Conservation (phyloP, 179 eudicot genomes). For the Gypsophila paniculata region DNA sequence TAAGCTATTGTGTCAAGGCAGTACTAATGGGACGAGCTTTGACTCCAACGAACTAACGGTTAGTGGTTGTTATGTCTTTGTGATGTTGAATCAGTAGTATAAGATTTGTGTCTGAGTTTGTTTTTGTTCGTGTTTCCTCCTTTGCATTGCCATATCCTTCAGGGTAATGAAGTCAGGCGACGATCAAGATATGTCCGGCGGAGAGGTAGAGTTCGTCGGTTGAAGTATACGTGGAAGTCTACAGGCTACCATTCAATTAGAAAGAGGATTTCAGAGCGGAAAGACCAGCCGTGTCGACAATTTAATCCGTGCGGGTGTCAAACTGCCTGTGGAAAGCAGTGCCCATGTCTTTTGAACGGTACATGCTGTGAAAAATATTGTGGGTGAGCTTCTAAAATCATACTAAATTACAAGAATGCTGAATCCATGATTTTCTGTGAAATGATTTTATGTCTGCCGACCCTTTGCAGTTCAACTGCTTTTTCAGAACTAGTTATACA, state of each 20-base stretch:
- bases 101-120: not conserved
- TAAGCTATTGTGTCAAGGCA: slow-evolving; percentile 41
- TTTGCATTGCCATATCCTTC: slow-evolving; percentile 15
- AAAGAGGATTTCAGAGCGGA: slow-evolving; percentile 81
- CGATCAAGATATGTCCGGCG: slow-evolving; percentile 89
- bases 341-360: slow-evolving; percentile 82
- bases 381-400: slow-evolving; percentile 54
- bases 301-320: slow-evolving; percentile 93
- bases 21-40: slow-evolving; percentile 52
- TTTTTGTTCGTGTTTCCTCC: not conserved
- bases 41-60: slow-evolving; percentile 54
- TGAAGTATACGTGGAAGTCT: slow-evolving; percentile 90
- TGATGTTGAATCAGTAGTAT: not conserved
- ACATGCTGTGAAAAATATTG: slow-evolving; percentile 97
- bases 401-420: not conserved
- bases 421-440: not conserved
- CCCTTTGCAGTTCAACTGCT: not conserved
- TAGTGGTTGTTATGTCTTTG: slow-evolving; percentile 25
- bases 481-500: not conserved
- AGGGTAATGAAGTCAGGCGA: slow-evolving; percentile 72
- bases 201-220: slow-evolving; percentile 92
- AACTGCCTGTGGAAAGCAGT: slow-evolving; percentile 84
- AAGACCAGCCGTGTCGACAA: slow-evolving; percentile 91
- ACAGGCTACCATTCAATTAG: slow-evolving; percentile 79
- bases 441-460: slow-evolving; percentile 5